Percentiles rank a stretch among this genome's conserved stretches.
phyloP scores from a whole-genome alignment of 257 asterid species.

The Forsythia viridissima region DNA sequence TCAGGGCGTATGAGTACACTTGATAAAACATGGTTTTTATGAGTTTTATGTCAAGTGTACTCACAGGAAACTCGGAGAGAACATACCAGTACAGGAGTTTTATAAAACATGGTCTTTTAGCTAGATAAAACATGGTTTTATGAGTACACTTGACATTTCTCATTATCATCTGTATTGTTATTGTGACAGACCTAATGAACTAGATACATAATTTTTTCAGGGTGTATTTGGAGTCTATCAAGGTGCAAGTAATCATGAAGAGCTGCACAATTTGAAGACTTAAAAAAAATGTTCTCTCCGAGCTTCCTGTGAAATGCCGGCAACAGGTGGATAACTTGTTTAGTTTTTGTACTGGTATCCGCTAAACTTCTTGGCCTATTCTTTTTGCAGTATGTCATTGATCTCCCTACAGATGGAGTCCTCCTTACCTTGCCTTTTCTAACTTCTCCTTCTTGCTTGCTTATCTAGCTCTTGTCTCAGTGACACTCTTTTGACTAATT shows the following conservation, averaged over 20 bases:
- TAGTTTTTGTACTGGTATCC: slow-evolving; percentile 5
- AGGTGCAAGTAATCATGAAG: slow-evolving; percentile 98
- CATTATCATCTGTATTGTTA: too few species aligned
- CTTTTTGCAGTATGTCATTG: not conserved
- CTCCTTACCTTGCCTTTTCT: not conserved
- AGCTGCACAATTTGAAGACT: slow-evolving; percentile 92
- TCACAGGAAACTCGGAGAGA: too few species aligned
- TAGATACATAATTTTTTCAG: slow-evolving; percentile 28
- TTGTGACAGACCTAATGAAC: not conserved
- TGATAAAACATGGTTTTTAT: too few species aligned
- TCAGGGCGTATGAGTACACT: too few species aligned
- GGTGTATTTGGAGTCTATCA: slow-evolving; percentile 85
- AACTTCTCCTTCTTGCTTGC: not conserved
- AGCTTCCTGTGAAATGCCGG: slow-evolving; percentile 92
- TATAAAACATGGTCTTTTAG: too few species aligned
- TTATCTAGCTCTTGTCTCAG: not conserved
- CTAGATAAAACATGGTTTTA: too few species aligned
- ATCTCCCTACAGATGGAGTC: not conserved
- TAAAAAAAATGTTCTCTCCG: slow-evolving; percentile 88
- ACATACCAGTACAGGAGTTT: too few species aligned
- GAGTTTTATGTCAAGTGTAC: too few species aligned
- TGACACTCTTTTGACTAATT: not conserved
- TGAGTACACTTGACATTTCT: too few species aligned
- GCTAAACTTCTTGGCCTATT: not conserved
- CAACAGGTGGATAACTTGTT: slow-evolving; percentile 58